phyloP scores from a whole-genome alignment of 1,139 yeast genomes.

The Diutina mesorugosa region DNA sequence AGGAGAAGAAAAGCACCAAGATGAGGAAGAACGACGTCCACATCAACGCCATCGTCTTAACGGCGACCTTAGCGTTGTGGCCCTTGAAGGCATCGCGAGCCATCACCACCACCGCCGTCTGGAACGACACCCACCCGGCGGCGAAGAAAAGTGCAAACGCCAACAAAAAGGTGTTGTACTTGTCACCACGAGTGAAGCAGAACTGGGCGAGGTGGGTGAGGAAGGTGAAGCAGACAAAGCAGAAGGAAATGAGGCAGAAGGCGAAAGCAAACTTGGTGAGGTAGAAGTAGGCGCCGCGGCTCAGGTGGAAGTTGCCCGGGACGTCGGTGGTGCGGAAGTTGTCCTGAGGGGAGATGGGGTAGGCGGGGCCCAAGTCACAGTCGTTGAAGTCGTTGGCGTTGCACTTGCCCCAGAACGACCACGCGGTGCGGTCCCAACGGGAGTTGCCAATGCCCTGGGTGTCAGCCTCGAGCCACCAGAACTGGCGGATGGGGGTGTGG shows the following conservation, averaged over 20 bases:
- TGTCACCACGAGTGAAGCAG: constrained; percentile 39
- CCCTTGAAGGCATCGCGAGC: constrained; percentile 51
- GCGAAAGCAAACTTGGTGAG: constrained; percentile 62
- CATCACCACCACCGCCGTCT: constrained; percentile 56
- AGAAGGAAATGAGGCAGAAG: constrained; percentile 46
- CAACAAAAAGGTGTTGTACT: constrained; percentile 40
- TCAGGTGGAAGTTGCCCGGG: constrained; percentile 40
- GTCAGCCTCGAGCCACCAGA: constrained; percentile 64
- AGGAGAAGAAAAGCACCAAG: constrained; percentile 39
- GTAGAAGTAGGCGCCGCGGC: constrained; percentile 52
- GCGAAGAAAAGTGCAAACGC: constrained; percentile 39
- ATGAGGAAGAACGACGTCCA: constrained; percentile 55
- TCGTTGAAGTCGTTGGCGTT: constrained; percentile 28
- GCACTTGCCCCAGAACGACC: constrained; percentile 83
- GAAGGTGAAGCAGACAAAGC: constrained; percentile 42
- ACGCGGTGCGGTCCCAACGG: constrained; percentile 35
- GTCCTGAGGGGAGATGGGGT: constrained; percentile 60
- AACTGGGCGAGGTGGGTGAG: constrained; percentile 28
- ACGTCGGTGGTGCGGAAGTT: constrained; percentile 44
- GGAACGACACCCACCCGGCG: constrained; percentile 48
- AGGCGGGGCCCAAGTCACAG: constrained; percentile 35
- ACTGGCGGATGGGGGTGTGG: constrained; percentile 47
- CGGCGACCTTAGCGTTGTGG: constrained; percentile 36
- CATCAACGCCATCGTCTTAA: constrained; percentile 43
- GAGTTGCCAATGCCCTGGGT: constrained; percentile 46